These are phyloP conservation scores for Penicillium crustosum DNA, from an alignment of 2,329 filamentous ascomycete species.

Conservation along the genomic window DNA sequence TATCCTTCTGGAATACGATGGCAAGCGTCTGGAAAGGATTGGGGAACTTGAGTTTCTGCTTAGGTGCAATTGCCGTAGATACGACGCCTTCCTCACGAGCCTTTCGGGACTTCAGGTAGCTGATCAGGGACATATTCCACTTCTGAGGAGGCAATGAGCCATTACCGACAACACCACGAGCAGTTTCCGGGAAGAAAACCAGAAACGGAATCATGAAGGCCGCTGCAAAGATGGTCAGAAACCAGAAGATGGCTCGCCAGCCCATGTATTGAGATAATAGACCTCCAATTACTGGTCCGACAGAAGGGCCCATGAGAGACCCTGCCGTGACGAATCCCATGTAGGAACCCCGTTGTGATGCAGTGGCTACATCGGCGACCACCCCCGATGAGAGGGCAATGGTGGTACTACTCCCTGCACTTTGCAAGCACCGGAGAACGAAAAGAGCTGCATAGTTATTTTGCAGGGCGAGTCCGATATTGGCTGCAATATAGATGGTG, in stretches of 20 bases:
- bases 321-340: slow-evolving; percentile 42
- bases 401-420: slow-evolving; percentile 43
- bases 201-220: slow-evolving; percentile 39
- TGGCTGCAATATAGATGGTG: slow-evolving; percentile 45
- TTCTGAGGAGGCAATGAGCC: slow-evolving; percentile 37
- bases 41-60: slow-evolving; percentile 31
- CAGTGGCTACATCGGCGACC: slow-evolving; percentile 42
- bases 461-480: slow-evolving; percentile 43
- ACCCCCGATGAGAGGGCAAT: slow-evolving; percentile 44
- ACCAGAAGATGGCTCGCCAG: slow-evolving; percentile 48
- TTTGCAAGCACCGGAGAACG: slow-evolving; percentile 42
- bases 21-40: slow-evolving; percentile 42
- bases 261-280: slow-evolving; percentile 38
- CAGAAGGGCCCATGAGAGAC: slow-evolving; percentile 34
- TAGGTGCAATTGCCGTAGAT: slow-evolving; percentile 8
- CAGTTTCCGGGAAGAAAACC: slow-evolving; percentile 40
- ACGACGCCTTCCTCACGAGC: slow-evolving; percentile 12
- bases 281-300: slow-evolving; percentile 41
- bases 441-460: slow-evolving; percentile 40
- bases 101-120: slow-evolving; percentile 30
- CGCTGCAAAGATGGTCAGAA: slow-evolving; percentile 49
- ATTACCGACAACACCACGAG: slow-evolving; percentile 40
- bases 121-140: slow-evolving; percentile 40
- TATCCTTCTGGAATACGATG: slow-evolving; percentile 37
- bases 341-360: slow-evolving; percentile 41